Evolutionary conservation across 2,329 filamentous ascomycete species (phyloP), one percentile per base, ranked within the genome.

Genomic region (Colletotrichum viniferum): DNA sequence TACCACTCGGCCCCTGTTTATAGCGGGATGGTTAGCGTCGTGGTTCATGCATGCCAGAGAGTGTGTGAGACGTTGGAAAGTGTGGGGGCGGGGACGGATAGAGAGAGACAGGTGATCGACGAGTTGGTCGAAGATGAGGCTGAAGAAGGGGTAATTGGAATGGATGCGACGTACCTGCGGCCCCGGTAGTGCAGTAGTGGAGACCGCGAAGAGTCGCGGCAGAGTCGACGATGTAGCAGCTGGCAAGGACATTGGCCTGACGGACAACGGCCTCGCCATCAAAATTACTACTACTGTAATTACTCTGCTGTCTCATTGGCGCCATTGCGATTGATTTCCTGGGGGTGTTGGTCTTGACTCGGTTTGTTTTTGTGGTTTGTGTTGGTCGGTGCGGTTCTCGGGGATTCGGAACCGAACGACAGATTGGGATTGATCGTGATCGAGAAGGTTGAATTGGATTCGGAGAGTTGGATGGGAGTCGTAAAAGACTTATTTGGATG

Each of bases 151-250:
- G 32, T 13, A 28, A 12, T 24, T 18, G 62, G 26, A 38, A 55
- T 65, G 52, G 36, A 68, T 63, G 69, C 10, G 26, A 85, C 90
- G 77, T 89, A 94, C 92, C 94, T 91, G 93, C 91, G 88, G 92
- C 94, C 91, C 92, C 91, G 89, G 95, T 96, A 95, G 96, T 96
- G 92, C 94, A 97, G 92, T 97, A 98, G 89, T 98, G 96, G 88
- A 97, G 94, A 85, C 94, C 94, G 85, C 93, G 93, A 81, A 98
- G 90, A 83, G 88, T 90, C 85, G 92, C 90, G 80, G 92, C 90
- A 82, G 88, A 88, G 86, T 96, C 92, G 85, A 96, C 95, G 81
- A 94, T 89, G 88, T 98, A 98, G 91, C 95, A 97, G 85, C 93
- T 96, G 87, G 96, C 96, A 88, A 96, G 93, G 86, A 97, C 93